Base-by-base conservation (phyloP, 805 yeast species). In the Candida ponderosae region DNA sequence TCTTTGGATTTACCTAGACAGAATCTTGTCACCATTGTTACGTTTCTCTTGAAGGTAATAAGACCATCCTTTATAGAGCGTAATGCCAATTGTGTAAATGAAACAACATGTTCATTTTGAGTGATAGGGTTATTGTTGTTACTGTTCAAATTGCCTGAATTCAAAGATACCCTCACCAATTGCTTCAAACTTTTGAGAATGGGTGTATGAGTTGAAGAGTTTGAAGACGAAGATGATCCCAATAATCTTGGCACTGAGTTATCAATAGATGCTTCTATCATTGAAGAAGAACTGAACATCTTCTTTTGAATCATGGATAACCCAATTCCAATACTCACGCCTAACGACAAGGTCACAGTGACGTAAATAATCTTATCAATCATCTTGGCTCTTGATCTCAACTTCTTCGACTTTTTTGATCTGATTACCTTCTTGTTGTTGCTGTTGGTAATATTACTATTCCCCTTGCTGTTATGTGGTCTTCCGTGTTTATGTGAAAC, bases 321-420 rank as follows among this genome's bases (percentile, higher is more conserved):
- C 11, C 53, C 37, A 13, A 50, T 29, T 4, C 57, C 57, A 28
- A 51, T 47, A 0, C 57, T 56, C 34, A 51, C 35, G 0, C 56
- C 57, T 13, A 53, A 26, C 8, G 43, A 40, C 15, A 52, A 36
- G 10, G 50, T 43, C 5, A 48, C 9, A 1, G 50, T 45, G 9
- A 48, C 20, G 10, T 44, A 39, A 3, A 47, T 18, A 33, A 42
- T 37, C 3, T 31, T 40, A 8, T 34, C 36, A 15, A 24, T 39
- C 19, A 31, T 41, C 1, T 31, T 32, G n/a, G 19, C 35, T 31
- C 33, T 36, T 34, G 39, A 8, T 23, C 30, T 44, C 16, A 42
- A 31, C 33, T 48, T 53, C 37, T 43, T 50, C 6, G 51, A 42
- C 18, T 26, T 11, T 18, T 14, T 23, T n/a, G 26, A 18, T 14